phyloP scores from a whole-genome alignment of 2,329 filamentous ascomycete genomes.

The Fusarium continuum region DNA sequence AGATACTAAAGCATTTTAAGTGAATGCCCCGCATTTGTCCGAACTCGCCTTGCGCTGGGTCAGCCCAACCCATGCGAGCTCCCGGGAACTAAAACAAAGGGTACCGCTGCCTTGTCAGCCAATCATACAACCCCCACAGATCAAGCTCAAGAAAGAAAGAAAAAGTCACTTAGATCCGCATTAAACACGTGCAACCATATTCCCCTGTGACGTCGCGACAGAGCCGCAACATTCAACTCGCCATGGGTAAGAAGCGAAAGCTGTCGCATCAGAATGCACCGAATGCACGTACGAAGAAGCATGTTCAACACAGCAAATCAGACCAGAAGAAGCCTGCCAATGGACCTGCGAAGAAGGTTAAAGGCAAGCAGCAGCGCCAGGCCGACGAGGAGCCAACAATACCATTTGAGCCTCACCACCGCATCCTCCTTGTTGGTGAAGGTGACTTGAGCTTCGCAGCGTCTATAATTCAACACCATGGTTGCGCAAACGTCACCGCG shows the following conservation, averaged over 20 bases:
- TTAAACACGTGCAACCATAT: conserved; percentile 13
- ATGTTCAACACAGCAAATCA: conserved; percentile 25
- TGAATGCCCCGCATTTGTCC: conserved; percentile 39
- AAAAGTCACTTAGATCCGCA: conserved; percentile 9
- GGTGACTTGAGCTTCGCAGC: conserved; percentile 82
- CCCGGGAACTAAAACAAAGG: conserved; percentile 43
- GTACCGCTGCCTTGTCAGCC: conserved; percentile 18
- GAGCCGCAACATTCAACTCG: neutral
- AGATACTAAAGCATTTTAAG: conserved; percentile 4
- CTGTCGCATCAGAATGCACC: conserved; percentile 43
- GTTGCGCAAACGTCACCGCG: conserved; percentile 72
- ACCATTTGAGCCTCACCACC: conserved; percentile 72
- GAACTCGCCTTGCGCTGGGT: conserved; percentile 24
- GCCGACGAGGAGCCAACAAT: conserved; percentile 59
- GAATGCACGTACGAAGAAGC: conserved; percentile 32
- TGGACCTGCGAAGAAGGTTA: conserved; percentile 36
- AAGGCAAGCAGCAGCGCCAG: conserved; percentile 42
- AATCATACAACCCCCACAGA: conserved; percentile 28
- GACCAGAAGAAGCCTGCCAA: conserved; percentile 35
- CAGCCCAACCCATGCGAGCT: conserved; percentile 33
- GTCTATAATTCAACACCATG: conserved; percentile 71
- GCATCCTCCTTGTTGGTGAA: conserved; percentile 81
- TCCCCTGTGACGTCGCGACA: conserved; percentile 20
- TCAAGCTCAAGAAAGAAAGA: conserved; percentile 7
- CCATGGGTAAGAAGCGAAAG: conserved; percentile 57